Evolutionary conservation across 208 protist species (phyloP).

Genomic region (Crithidia brevicula): DNA sequence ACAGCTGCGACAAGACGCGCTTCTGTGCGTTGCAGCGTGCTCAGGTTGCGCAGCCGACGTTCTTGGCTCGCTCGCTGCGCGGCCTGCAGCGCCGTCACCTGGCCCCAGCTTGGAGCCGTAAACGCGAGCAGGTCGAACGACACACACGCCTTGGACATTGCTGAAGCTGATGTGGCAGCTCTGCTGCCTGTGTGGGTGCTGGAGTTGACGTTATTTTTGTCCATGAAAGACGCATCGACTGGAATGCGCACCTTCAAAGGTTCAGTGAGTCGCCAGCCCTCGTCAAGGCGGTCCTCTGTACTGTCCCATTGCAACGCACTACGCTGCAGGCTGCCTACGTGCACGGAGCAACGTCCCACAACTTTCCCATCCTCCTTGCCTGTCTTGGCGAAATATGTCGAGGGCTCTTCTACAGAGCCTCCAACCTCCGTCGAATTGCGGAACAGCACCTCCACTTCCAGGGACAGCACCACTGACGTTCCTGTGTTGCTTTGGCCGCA

Average conservation of each 20-base stretch:
- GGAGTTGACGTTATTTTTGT: neutral
- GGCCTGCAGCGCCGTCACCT: slow-evolving; percentile 21
- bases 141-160: neutral
- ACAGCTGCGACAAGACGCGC: neutral
- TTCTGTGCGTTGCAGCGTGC: slow-evolving; percentile 12
- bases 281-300: slow-evolving; percentile 14
- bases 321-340: neutral
- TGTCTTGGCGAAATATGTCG: too few species aligned
- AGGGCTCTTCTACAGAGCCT: neutral
- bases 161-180: too few species aligned
- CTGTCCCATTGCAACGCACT: slow-evolving; percentile 11
- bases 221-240: neutral
- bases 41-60: slow-evolving; percentile 10
- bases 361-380: too few species aligned
- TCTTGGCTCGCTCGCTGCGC: neutral
- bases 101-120: slow-evolving; percentile 23
- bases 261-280: slow-evolving; percentile 22
- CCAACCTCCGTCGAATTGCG: neutral
- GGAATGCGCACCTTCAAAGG: slow-evolving; percentile 17
- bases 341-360: slow-evolving; percentile 5
- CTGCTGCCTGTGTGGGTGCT: too few species aligned
- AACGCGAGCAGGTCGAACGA: slow-evolving; percentile 19
- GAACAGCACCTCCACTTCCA: slow-evolving; percentile 19
- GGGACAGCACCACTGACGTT: neutral
- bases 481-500: too few species aligned